Percentiles rank a stretch among this genome's conserved stretches.
These are phyloP conservation scores for Piper betle DNA, from an alignment of 164 flowering plant genomes.

Conservation along the genomic window DNA sequence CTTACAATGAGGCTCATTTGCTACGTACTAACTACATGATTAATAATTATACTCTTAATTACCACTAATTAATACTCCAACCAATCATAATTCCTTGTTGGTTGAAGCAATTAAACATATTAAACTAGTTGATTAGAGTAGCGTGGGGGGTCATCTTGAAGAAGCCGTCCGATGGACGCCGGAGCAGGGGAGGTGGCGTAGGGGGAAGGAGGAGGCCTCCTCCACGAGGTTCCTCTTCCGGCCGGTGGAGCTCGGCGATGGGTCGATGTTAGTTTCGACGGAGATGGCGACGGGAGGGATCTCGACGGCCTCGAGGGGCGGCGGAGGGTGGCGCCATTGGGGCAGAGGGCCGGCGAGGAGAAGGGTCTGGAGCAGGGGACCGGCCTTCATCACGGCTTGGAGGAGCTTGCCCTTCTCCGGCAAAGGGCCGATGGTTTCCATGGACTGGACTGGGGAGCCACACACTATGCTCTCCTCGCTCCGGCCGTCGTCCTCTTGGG, in stretches of 20 bases:
- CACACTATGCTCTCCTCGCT: slow-evolving; percentile 10
- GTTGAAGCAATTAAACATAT: not conserved
- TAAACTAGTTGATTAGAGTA: not conserved
- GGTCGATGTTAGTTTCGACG: slow-evolving; percentile 1
- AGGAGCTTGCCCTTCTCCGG: slow-evolving; percentile 67
- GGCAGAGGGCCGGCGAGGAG: slow-evolving; percentile 74
- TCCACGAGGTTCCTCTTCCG: not conserved
- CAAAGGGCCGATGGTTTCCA: slow-evolving; percentile 28
- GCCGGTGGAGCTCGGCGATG: not conserved
- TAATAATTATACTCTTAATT: not conserved
- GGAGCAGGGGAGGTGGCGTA: not conserved
- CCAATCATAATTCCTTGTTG: not conserved
- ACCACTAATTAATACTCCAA: not conserved
- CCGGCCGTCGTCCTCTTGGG: slow-evolving; percentile 2
- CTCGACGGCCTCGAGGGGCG: slow-evolving; percentile 20
- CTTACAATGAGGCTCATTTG: not conserved
- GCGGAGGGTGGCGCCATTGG: slow-evolving; percentile 64
- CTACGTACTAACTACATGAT: not conserved
- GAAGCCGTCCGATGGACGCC: slow-evolving; percentile 1
- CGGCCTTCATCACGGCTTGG: slow-evolving; percentile 64
- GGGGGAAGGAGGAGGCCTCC: not conserved
- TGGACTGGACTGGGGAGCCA: slow-evolving; percentile 23
- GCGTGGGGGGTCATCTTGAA: not conserved
- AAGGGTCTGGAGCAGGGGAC: slow-evolving; percentile 68
- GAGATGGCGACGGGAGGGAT: slow-evolving; percentile 34